phyloP scores from a whole-genome alignment of 1,139 yeast genomes.

The Candida freyschussii region DNA sequence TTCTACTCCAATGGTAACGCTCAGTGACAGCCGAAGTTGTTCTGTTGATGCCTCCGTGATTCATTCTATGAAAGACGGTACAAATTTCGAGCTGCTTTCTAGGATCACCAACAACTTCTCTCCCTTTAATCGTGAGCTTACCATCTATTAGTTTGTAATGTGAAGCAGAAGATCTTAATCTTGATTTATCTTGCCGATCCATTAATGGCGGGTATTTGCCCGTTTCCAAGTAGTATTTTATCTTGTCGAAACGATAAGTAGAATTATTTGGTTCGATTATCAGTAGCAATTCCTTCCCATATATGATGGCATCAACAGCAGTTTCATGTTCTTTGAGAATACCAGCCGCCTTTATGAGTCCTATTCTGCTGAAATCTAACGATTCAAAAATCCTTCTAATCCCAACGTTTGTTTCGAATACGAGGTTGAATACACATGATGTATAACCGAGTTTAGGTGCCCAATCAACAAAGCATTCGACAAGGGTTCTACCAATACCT shows the following conservation, averaged over 20 bases:
- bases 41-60: conserved; percentile 88
- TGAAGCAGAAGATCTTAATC: conserved; percentile 77
- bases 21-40: conserved; percentile 77
- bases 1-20: conserved; percentile 85
- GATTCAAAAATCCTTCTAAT: conserved; percentile 77
- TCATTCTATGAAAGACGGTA: conserved; percentile 58
- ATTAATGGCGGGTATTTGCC: conserved; percentile 84
- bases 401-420: conserved; percentile 83
- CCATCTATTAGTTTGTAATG: conserved; percentile 72
- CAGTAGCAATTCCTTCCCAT: conserved; percentile 48
- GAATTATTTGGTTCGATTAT: conserved; percentile 18
- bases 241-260: conserved; percentile 58
- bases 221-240: conserved; percentile 72
- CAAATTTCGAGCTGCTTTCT: conserved; percentile 72
- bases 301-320: conserved; percentile 78
- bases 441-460: conserved; percentile 86
- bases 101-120: conserved; percentile 78
- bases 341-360: conserved; percentile 80
- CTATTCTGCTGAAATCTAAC: conserved; percentile 72
- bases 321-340: conserved; percentile 76
- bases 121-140: conserved; percentile 67
- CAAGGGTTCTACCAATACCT: conserved; percentile 82
- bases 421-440: conserved; percentile 76
- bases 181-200: conserved; percentile 76
- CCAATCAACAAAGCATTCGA: conserved; percentile 86